phyloP scores from a whole-genome alignment of 352 stramenopile species.

The Pythium rishiriense region DNA sequence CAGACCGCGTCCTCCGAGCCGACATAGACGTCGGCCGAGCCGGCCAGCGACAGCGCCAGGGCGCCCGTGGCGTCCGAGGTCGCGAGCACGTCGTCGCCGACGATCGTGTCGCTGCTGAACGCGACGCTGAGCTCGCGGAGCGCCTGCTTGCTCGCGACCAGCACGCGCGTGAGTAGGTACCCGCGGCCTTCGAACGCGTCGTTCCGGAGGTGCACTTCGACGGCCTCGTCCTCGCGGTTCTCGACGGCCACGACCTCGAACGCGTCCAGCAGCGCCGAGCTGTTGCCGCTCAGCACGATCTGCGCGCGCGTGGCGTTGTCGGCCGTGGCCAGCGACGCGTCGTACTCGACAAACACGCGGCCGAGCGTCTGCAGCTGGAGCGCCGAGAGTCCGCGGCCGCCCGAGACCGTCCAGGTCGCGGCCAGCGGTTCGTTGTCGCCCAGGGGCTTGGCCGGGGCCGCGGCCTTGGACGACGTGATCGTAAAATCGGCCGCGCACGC shows the following conservation, averaged over 20 bases:
- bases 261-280: conserved; percentile 26
- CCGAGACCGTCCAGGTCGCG: conserved; percentile 39
- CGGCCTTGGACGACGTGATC: conserved; percentile 13
- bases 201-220: conserved; percentile 22
- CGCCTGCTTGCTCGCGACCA: conserved; percentile 26
- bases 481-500: conserved; percentile 9
- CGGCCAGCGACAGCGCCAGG: conserved; percentile 5
- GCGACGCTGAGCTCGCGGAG: conserved; percentile 21
- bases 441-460: neutral
- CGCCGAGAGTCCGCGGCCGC: conserved; percentile 19
- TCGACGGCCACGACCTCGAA: conserved; percentile 27
- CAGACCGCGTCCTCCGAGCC: conserved; percentile 2
- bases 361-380: conserved; percentile 35
- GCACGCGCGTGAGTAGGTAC: conserved; percentile 38
- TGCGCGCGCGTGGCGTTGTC: conserved; percentile 23
- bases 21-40: conserved; percentile 20
- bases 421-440: conserved; percentile 14
- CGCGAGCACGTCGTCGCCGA: conserved; percentile 30
- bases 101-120: conserved; percentile 29
- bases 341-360: conserved; percentile 46
- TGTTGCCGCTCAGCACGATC: conserved; percentile 34
- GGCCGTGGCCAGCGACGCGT: conserved; percentile 24
- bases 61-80: conserved; percentile 10
- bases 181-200: conserved; percentile 27
- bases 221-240: neutral